Base-by-base conservation (phyloP, 768 basidiomycete species). In the Chalciporus pseudorubinellus region DNA sequence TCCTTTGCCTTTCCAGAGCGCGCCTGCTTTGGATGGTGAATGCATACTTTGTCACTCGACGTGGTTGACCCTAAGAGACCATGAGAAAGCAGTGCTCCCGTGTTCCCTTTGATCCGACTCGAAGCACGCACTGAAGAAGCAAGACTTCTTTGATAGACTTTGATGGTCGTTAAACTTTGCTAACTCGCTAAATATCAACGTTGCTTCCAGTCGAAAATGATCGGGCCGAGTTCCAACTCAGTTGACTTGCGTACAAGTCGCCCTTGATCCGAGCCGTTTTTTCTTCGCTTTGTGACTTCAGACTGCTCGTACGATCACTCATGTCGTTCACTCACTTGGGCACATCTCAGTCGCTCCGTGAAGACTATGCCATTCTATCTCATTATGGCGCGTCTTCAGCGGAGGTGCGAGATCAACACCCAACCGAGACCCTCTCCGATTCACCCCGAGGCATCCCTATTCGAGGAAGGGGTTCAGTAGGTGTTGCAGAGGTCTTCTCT, bases 281-380 rank as follows among this genome's bases (percentile, higher is more conserved):
- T 36, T 16, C 7, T n/a, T n/a, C 11, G 22, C 6, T 28, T 8
- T n/a, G 11, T 0, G 34, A 36, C 34, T n/a, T 16, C n/a, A 16
- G n/a, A 6, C 34, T 36, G 9, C 34, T 36, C 14, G 3, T n/a
- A n/a, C 34, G 16, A 16, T 36, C 34, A n/a, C n/a, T 16, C 24
- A 64, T 64, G 62, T 64, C 62, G 18, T 40, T 55, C 51, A 44
- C 21, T 43, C 62, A 56, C 33, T 45, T 53, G 14, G 51, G 51
- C 29, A 48, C 58, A 11, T 61, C 64, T 2, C 63, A 53, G 9
- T 85, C 84, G 2, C 66, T 87, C 18, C 82, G 81, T 12, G 80
- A 85, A 2, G 85, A 86, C 69, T 83, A 85, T 56, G 83, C 82
- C 7, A 71, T 85, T 31, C 68, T 87, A 10, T 80, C 83, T 24